Base-by-base conservation (phyloP, 768 basidiomycete genomes). In the Steccherinum ochraceum region DNA sequence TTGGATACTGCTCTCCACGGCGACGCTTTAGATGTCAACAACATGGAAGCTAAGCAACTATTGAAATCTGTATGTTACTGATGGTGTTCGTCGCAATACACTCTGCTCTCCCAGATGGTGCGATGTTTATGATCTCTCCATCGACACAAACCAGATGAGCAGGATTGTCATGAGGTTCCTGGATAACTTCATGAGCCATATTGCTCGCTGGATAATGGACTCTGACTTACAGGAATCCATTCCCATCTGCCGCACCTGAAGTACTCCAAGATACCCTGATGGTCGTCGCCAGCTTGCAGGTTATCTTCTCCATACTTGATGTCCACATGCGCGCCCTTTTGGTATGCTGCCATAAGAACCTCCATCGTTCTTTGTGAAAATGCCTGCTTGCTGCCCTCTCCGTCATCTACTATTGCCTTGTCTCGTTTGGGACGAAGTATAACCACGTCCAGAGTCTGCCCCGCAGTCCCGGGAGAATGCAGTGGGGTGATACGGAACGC, bases 101-200 rank as follows among this genome's bases (percentile, higher is more conserved):
- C 16, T 67, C 62, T 12, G 79, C 84, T 47, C 69, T 74, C 5
- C 88, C 89, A 5, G 80, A 79, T 24, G 63, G 63, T 13, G 80
- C 76, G 24, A 93, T 78, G n/a, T 67, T 64, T 18, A 78, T 74
- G 44, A 93, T 79, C 0, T 80, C 72, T 1, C 93, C 93, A 58
- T 96, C 93, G 3, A 80, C 77, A 62, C 93, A 96, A 12, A 95
- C 59, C 16, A 87, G 66, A 66, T 86, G 86, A 0, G 89, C 86
- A 11, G 66, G 62, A 12, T 74, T 69, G 54, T 92, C 87, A 23
- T 59, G 57, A 11, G 73, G 67, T 54, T 83, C 77, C 88, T 93
- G 26, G 30, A n/a, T 10, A 51, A 23, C 45, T 42, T 3, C 16
- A 55, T 45, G 53, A 50, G 18, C 5, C 42, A 25, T 49, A n/a